A percentile compares a stretch with the other conserved stretches of the same genome.
Conservation (phyloP, 345 rosid species). For the Theobroma cacao region DNA sequence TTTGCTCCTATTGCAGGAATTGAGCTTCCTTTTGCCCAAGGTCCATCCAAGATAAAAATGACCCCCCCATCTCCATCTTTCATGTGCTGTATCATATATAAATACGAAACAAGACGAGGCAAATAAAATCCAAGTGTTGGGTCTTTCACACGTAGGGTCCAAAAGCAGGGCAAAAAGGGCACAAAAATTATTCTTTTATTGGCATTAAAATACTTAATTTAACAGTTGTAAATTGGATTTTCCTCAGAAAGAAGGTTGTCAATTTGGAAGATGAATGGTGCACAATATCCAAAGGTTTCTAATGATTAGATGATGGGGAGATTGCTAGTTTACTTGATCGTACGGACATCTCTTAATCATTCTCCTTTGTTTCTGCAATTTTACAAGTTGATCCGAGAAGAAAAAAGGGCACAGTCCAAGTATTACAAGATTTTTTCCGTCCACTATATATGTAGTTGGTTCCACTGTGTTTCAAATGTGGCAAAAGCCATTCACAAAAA, state of each 20-base stretch:
- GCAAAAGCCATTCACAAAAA: neutral
- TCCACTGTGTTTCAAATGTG: neutral
- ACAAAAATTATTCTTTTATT: neutral
- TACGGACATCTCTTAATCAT: neutral
- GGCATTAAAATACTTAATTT: neutral
- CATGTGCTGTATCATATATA: neutral
- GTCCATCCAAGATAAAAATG: neutral
- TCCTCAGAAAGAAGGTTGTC: neutral
- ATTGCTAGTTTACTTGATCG: neutral
- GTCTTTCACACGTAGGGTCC: neutral
- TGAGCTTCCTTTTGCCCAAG: neutral
- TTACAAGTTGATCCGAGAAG: neutral
- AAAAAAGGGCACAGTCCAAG: conserved; percentile 5
- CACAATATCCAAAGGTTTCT: neutral
- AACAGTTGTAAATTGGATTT: neutral
- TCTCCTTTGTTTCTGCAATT: neutral
- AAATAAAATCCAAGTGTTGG: conserved; percentile 10
- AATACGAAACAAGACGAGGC: neutral
- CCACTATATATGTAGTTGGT: neutral
- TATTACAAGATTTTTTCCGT: neutral
- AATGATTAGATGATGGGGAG: conserved; percentile 7
- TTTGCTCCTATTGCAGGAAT: neutral
- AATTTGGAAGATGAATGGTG: neutral
- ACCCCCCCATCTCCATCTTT: neutral
- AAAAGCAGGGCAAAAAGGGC: neutral